Conservation (phyloP, 768 basidiomycete genomes). For the Hygrocybe punicea region DNA sequence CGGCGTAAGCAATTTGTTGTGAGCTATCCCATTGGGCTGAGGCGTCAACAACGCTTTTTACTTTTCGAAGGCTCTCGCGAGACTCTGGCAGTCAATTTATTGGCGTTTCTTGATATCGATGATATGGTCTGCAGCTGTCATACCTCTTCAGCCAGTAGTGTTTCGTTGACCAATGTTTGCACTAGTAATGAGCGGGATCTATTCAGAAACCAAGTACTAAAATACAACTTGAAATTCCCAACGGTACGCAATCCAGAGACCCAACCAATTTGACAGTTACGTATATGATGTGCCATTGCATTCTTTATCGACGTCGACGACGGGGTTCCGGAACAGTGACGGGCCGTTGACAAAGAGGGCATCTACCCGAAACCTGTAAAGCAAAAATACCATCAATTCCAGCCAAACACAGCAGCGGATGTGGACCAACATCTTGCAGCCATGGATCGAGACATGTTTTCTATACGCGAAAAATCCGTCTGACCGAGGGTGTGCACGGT, state of each 20-base stretch:
- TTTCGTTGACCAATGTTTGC: background rate
- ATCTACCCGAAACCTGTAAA: conserved; percentile 1
- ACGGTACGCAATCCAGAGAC: no score
- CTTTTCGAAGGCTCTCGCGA: background rate
- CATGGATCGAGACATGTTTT: conserved; percentile 90
- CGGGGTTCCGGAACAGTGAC: background rate
- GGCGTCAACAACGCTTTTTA: background rate
- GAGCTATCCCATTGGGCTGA: no score
- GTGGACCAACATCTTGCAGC: conserved; percentile 58
- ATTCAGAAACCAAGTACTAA: background rate
- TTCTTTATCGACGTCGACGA: background rate
- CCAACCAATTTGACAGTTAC: no score
- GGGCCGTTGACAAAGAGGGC: conserved; percentile 3
- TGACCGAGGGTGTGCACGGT: conserved; percentile 6
- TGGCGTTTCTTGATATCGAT: no score
- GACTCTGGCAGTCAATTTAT: conserved; percentile 22
- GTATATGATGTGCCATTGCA: background rate
- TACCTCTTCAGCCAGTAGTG: no score
- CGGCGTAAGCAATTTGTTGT: no score
- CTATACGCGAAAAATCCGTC: conserved; percentile 35
- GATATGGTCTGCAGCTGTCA: no score
- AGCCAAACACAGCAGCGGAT: background rate
- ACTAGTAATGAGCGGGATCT: background rate
- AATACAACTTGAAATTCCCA: background rate
- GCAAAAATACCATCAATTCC: background rate